These are phyloP conservation scores for Penicillium brasilianum DNA, from an alignment of 2,329 filamentous ascomycete species.

Conservation along the genomic window DNA sequence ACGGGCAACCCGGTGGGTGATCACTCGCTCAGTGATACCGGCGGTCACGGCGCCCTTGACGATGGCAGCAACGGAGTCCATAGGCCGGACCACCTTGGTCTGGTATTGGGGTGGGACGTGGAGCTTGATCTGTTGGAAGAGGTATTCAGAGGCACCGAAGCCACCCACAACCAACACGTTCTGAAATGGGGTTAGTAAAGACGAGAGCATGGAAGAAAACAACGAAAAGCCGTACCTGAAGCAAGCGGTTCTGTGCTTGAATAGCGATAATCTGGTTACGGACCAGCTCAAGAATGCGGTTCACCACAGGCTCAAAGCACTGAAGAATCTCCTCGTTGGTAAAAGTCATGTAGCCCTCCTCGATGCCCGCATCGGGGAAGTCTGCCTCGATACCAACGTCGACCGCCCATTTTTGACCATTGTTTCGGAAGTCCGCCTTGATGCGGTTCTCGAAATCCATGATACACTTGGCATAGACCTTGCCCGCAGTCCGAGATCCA, in stretches of 20 bases:
- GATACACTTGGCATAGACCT: conserved; percentile 98
- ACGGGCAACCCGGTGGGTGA: conserved; percentile 95
- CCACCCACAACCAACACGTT: conserved; percentile 97
- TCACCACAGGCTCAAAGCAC: conserved; percentile 98
- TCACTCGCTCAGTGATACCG: conserved; percentile 94
- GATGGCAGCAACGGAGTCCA: conserved; percentile 98
- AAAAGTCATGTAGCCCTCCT: conserved; percentile 99
- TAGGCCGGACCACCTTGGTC: conserved; percentile 94
- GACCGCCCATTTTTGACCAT: conserved; percentile 98
- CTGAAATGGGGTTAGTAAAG: conserved; percentile 44
- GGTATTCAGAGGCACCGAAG: conserved; percentile 96
- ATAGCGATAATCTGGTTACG: conserved; percentile 99
- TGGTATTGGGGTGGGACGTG: conserved; percentile 98
- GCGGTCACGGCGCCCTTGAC: conserved; percentile 98
- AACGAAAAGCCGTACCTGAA: conserved; percentile 65
- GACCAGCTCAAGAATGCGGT: conserved; percentile 93
- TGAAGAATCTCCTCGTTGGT: conserved; percentile 99
- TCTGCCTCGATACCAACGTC: conserved; percentile 98
- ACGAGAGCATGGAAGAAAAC: not conserved
- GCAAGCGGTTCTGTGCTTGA: conserved; percentile 89
- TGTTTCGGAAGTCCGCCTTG: conserved; percentile 99
- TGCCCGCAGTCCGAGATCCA: conserved; percentile 94
- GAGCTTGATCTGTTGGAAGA: conserved; percentile 99
- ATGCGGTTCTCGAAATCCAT: conserved; percentile 99
- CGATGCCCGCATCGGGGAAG: conserved; percentile 95